Evolutionary conservation across 1,284 basidiomycete species (phyloP), one percentile per base, ranked within the genome.

Genomic region (Apiotrichum domesticum): DNA sequence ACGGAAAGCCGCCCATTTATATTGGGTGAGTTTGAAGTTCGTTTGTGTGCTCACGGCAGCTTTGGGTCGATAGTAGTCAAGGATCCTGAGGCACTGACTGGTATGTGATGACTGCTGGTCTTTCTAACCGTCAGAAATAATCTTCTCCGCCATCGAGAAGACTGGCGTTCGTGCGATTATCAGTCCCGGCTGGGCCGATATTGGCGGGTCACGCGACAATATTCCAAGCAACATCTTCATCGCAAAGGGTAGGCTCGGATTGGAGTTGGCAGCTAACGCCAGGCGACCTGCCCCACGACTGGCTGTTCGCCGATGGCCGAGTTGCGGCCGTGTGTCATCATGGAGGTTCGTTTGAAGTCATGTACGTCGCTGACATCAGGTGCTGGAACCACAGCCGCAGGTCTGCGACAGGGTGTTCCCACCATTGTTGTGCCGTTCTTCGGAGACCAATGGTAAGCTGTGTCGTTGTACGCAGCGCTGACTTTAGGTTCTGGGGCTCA

Each of bases 391-490:
- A 83, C 83, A 3, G 83, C 84, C 0, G 82, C 84, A 8, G 84
- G 84, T 3, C 70, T 87, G n/a, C 75, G 81, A 1, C 82, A 84
- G 52, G 85, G 85, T 0, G 70, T 82, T 9, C 85, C 85, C 1
- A 86, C 85, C 0, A 81, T 86, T 7, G 79, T 87, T 0, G 82
- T 86, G 1, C 84, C 85, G 0, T 86, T 85, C 75, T 87, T 87
- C 68, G 85, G 85, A 0, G 86, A 87, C 66, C 85, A 87, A 65
- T 71, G 75, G 66, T 72, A 46, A 51, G 72, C 63, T 3, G 71
- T 10, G 81, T 79, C 55, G 80, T 77, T 29, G 79, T 79, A 79
- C 75, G 68, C 42, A 66, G 61, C 53, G 32, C 15, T 21, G 41
- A 49, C 29, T 51, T 29, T 0, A 73, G 70, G 39, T 80, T 79